Evolutionary conservation across 306 rosid species (phyloP).

Genomic region (Trifolium repens): DNA sequence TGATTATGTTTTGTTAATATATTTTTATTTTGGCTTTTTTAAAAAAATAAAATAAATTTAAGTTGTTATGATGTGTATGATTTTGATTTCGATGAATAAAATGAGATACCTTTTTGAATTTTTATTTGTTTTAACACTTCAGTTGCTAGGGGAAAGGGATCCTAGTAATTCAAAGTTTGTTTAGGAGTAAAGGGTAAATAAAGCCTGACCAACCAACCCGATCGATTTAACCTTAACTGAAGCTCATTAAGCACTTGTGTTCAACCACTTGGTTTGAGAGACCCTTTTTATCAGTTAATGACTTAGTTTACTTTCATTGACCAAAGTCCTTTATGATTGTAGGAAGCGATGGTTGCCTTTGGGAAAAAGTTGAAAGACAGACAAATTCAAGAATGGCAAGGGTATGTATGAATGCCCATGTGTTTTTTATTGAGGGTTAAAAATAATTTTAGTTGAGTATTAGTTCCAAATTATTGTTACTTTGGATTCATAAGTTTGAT

Average conservation of each 20-base stretch:
- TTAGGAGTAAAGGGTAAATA: background rate
- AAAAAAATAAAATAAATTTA: too few relatives aligned
- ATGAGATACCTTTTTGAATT: background rate
- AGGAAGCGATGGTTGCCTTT: slow-evolving; percentile 90
- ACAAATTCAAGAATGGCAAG: slow-evolving; percentile 88
- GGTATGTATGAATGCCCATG: slow-evolving; percentile 54
- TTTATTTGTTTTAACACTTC: background rate
- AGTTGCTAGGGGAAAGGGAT: background rate
- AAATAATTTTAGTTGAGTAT: background rate
- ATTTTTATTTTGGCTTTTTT: too few relatives aligned
- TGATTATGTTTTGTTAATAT: too few relatives aligned
- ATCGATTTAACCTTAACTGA: too few relatives aligned
- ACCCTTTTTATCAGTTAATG: slow-evolving; percentile 15
- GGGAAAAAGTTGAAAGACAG: slow-evolving; percentile 98
- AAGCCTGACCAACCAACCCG: background rate
- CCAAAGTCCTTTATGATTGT: slow-evolving; percentile 27
- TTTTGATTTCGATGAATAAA: slow-evolving; percentile 12
- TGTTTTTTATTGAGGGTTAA: slow-evolving; percentile 1
- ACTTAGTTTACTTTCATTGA: slow-evolving; percentile 32
- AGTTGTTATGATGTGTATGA: background rate
- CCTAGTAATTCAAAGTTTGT: background rate
- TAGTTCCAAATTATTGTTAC: background rate
- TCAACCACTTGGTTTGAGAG: background rate
- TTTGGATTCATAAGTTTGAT: slow-evolving; percentile 31
- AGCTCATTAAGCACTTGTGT: background rate